These are phyloP conservation scores for Peterozyma xylosa DNA, from an alignment of 805 yeast species.

Conservation along the genomic window DNA sequence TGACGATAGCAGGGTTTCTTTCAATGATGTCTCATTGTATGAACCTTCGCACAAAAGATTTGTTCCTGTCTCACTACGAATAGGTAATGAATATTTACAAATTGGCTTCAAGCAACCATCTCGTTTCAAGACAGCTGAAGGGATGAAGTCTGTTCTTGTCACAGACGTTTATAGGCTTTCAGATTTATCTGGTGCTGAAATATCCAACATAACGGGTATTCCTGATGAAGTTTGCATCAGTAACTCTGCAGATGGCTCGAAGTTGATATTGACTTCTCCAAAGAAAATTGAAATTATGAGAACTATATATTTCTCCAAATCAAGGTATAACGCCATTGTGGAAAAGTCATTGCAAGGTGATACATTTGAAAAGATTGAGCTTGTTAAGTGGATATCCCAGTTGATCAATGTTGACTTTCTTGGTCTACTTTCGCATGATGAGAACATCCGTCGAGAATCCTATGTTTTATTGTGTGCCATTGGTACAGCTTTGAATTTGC, in stretches of 20 bases:
- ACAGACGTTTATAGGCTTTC: constrained; percentile 36
- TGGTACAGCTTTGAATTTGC: constrained; percentile 50
- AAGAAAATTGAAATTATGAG: constrained; percentile 62
- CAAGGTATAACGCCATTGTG: constrained; percentile 16
- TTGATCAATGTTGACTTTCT: constrained; percentile 58
- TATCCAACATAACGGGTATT: constrained; percentile 36
- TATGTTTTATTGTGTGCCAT: constrained; percentile 56
- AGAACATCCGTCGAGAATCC: constrained; percentile 54
- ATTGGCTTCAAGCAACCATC: constrained; percentile 37
- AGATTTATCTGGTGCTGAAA: constrained; percentile 29
- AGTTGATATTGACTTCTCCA: constrained; percentile 35
- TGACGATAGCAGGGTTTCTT: constrained; percentile 43
- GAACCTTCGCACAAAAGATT: constrained; percentile 41
- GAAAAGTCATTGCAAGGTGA: constrained; percentile 13
- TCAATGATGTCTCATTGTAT: constrained; percentile 45
- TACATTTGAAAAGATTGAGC: constrained; percentile 17
- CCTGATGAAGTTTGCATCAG: constrained; percentile 41
- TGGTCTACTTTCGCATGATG: constrained; percentile 56
- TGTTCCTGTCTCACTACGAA: constrained; percentile 52
- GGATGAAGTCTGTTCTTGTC: constrained; percentile 25
- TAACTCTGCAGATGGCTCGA: constrained; percentile 24
- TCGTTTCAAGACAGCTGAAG: constrained; percentile 28
- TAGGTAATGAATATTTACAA: constrained; percentile 67
- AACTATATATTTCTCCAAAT: constrained; percentile 59
- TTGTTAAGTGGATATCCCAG: constrained; percentile 45